Base-by-base conservation (phyloP, 306 rosid species). In the Trifolium dubium region DNA sequence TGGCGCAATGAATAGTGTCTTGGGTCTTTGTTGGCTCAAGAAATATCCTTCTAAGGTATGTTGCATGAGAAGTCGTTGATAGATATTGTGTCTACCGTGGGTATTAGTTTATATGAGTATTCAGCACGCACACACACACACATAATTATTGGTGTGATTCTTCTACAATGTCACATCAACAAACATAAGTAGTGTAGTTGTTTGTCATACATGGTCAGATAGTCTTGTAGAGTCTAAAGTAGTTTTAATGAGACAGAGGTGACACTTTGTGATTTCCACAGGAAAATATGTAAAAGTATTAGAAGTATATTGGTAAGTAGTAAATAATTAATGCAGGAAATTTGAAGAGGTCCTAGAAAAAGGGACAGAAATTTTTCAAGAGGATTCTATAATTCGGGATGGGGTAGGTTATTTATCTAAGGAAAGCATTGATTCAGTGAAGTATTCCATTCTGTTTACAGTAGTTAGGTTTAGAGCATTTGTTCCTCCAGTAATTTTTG, bases 21-120 rank as follows among this genome's bases (percentile, higher is more conserved):
- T 91, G 69, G 96, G 97, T 60, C 96, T 91, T 67, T 86, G 91
- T 79, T 91, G 97, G 97, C 97, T 91, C 76, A 91, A 89, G 80
- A 89, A 85, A 71, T 77, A 84, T 86, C 96, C 97, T 55, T 87
- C 96, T 0, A 91, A 89, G 97, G 96, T 89, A 86, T 69, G 79
- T 75, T 74, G 35, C 60, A 51, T 61, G 56, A 61, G 67, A 82
- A 71, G 62, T 37, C 30, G 32, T 56, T 40, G 12, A 37, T 12
- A 56, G 47, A 77, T 63, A 67, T 56, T 49, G 37, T 54, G 53
- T 71, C 51, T 28, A 37, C 44, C 31, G 53, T 55, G 49, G 58
- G 18, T 64, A 62, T 50, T 77, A 32, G 64, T 13, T 60, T 77
- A 47, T 51, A 10, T 17, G 29, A n/a, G 72, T 10, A 23, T 23